Base-by-base conservation (phyloP, 768 basidiomycete species). In the Mycena maculata region DNA sequence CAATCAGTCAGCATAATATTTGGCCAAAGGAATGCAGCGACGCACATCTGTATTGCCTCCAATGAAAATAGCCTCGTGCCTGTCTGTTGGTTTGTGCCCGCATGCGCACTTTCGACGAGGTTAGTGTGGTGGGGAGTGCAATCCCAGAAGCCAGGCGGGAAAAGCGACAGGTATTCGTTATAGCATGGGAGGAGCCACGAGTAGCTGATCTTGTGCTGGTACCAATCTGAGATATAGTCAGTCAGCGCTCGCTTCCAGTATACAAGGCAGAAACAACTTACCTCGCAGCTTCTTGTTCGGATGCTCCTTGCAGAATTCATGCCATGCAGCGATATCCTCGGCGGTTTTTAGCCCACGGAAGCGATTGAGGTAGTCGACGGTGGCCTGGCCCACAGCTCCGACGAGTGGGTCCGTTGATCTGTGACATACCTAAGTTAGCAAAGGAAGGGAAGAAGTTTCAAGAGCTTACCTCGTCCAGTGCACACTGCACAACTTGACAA, bases 71-170 rank as follows among this genome's bases (percentile, higher is more conserved):
- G 49, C n/a, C 54, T 54, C 31, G 45, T 62, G 25, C 33, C 33
- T 1, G 50, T 62, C 20, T 50, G 50, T 18, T 41, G 28, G 45
- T 62, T 62, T 10, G 60, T 33, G 15, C 44, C 44, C 7, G 45
- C 56, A 33, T 58, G 56, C 16, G 56, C 56, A 18, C 56, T 58
- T 13, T 48, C 58, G 23, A 60, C 58, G 7, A 60, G 58, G 31
- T 60, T 60, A 13, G 56, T 57, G 56, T 50, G 59, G 28, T 38
- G 39, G 27, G 59, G 59, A 0, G 48, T 50, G 11, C 50, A 38
- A 20, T 50, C 36, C 59, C 59, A 60, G 39, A 41, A 41, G 10
- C 48, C 59, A 1, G n/a, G 28, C 27, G 48, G 59, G 31, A 60
- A 60, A 18, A 48, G 50, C 4, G 48, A 60, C 3, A 60, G 59